A percentile compares a stretch with the other conserved stretches of the same genome.
Evolutionary conservation across 1,284 basidiomycete species (phyloP).

Genomic region (Cutaneotrichosporon sp.): DNA sequence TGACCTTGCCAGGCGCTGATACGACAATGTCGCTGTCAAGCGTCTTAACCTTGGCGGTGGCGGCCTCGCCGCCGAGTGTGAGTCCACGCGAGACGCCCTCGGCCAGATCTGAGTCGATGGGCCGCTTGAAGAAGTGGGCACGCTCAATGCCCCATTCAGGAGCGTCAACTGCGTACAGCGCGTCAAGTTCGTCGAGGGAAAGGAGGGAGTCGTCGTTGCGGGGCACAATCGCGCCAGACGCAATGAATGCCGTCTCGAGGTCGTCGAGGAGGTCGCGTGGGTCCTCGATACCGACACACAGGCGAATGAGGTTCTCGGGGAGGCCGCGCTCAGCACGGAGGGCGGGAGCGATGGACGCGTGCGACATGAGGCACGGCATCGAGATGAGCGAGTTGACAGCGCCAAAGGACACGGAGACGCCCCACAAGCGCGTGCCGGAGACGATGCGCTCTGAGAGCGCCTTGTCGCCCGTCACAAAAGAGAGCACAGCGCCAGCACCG

Average conservation of each 20-base stretch:
- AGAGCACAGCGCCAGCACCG: slow-evolving; percentile 90
- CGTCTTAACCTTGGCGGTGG: slow-evolving; percentile 24
- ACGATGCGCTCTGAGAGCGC: slow-evolving; percentile 88
- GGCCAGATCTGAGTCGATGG: slow-evolving; percentile 31
- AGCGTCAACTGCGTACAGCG: slow-evolving; percentile 41
- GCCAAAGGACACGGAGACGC: slow-evolving; percentile 96
- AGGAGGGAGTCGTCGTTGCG: slow-evolving; percentile 35
- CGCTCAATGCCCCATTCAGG: slow-evolving; percentile 49
- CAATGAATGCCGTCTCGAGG: slow-evolving; percentile 85
- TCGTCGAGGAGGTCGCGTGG: slow-evolving; percentile 89
- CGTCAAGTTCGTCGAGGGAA: slow-evolving; percentile 32
- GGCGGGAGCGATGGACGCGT: slow-evolving; percentile 95
- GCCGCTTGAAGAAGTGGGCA: slow-evolving; percentile 46
- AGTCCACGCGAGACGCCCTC: slow-evolving; percentile 41
- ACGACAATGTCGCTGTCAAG: slow-evolving; percentile 64
- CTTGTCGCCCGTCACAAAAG: slow-evolving; percentile 92
- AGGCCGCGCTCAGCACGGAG: slow-evolving; percentile 88
- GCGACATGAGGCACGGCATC: slow-evolving; percentile 97
- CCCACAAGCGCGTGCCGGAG: slow-evolving; percentile 88
- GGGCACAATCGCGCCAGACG: slow-evolving; percentile 76
- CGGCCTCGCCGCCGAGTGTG: slow-evolving; percentile 39
- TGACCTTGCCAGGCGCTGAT: slow-evolving; percentile 96
- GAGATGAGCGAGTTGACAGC: slow-evolving; percentile 98
- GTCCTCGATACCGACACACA: slow-evolving; percentile 99
- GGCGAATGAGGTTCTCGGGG: slow-evolving; percentile 94